A percentile compares a stretch with the other conserved stretches of the same genome.
These are phyloP conservation scores for Phytophthora pini DNA, from an alignment of 352 stramenopile genomes.

Conservation along the genomic window DNA sequence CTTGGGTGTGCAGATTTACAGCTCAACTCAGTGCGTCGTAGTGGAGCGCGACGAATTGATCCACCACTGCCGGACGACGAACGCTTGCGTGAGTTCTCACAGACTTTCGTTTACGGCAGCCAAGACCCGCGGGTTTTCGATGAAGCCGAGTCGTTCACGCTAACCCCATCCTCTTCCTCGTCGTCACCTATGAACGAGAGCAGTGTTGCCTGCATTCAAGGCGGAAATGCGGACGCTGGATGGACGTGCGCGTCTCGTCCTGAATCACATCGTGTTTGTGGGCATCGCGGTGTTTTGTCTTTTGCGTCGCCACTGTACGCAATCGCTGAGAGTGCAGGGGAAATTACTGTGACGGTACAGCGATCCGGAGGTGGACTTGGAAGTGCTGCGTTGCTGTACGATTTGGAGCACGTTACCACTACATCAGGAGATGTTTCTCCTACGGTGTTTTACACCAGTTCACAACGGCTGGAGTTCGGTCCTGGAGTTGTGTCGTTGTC, in stretches of 20 bases:
- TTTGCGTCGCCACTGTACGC: conserved; percentile 90
- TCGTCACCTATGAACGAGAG: conserved; percentile 56
- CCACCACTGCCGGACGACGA: conserved; percentile 90
- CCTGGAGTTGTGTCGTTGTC: conserved; percentile 83
- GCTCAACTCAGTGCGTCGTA: conserved; percentile 92
- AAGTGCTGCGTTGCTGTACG: conserved; percentile 75
- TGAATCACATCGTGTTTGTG: conserved; percentile 90
- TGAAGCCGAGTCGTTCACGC: conserved; percentile 89
- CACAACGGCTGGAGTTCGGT: conserved; percentile 79
- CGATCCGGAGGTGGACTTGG: conserved; percentile 90
- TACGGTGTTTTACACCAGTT: conserved; percentile 89
- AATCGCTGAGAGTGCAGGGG: conserved; percentile 71
- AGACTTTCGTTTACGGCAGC: conserved; percentile 91
- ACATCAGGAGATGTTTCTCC: conserved; percentile 77
- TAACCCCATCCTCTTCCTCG: conserved; percentile 34
- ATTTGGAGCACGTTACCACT: conserved; percentile 85
- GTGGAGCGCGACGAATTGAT: conserved; percentile 75
- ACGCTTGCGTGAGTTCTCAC: conserved; percentile 87
- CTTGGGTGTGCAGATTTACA: conserved; percentile 91
- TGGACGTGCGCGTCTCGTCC: conserved; percentile 66
- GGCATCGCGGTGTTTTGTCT: conserved; percentile 88
- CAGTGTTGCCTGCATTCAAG: conserved; percentile 69
- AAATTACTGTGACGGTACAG: conserved; percentile 84
- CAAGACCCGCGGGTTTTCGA: conserved; percentile 91
- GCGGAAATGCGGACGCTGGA: conserved; percentile 51